phyloP scores from a whole-genome alignment of 2,329 filamentous ascomycete species.

The Eutypa lata region DNA sequence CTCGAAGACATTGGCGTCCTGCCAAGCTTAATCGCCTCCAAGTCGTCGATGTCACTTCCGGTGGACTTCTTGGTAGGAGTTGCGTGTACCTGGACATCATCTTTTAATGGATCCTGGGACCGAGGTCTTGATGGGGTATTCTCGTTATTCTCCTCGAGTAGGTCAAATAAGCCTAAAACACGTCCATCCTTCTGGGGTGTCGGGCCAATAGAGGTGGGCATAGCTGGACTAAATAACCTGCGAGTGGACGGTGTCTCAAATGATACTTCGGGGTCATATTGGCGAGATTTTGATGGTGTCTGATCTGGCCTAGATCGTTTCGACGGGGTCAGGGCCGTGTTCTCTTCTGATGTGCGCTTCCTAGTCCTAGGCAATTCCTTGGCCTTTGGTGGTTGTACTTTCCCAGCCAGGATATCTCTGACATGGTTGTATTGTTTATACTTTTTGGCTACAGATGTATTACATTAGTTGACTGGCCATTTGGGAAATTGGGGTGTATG shows the following conservation, averaged over 20 bases:
- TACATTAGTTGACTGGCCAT: conserved; percentile 1
- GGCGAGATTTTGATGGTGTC: conserved; percentile 44
- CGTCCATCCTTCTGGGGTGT: conserved; percentile 78
- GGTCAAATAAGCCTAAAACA: conserved; percentile 74
- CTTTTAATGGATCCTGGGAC: conserved; percentile 37
- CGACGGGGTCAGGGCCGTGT: conserved; percentile 42
- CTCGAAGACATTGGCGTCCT: conserved; percentile 53
- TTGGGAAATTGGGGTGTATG: not conserved
- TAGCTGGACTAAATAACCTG: conserved; percentile 57
- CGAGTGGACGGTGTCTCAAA: conserved; percentile 55
- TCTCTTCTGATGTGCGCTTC: conserved; percentile 40
- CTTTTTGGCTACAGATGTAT: conserved; percentile 55
- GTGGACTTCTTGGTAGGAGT: conserved; percentile 45
- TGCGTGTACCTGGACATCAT: conserved; percentile 25
- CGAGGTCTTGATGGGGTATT: conserved; percentile 47
- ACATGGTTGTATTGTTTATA: conserved; percentile 74
- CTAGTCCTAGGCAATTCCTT: conserved; percentile 32
- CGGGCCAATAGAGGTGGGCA: conserved; percentile 65
- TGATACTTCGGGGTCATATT: conserved; percentile 28
- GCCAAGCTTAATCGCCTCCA: conserved; percentile 32
- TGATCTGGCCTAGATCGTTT: conserved; percentile 47
- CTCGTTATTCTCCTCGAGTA: conserved; percentile 51
- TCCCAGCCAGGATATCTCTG: conserved; percentile 57
- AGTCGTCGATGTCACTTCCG: conserved; percentile 22
- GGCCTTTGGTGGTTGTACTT: conserved; percentile 37